A percentile compares a stretch with the other conserved stretches of the same genome.
These are phyloP conservation scores for Botryobasidium botryosum DNA, from an alignment of 768 basidiomycete species.

Conservation along the genomic window DNA sequence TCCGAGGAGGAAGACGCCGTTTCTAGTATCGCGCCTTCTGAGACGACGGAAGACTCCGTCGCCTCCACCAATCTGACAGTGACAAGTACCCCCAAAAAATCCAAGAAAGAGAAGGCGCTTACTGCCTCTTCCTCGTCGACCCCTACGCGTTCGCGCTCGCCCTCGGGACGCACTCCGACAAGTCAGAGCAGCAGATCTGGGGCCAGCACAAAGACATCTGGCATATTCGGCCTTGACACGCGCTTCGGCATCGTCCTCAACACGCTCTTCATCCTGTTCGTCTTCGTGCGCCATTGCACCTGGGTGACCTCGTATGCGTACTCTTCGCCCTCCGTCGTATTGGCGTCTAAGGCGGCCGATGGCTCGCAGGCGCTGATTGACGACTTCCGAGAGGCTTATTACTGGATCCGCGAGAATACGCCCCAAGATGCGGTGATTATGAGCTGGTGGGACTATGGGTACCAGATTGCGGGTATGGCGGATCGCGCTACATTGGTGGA, in stretches of 20 bases:
- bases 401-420: constrained; percentile 96
- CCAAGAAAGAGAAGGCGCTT: constrained; percentile 36
- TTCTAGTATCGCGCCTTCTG: constrained; percentile 17
- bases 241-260: constrained; percentile 62
- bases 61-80: constrained; percentile 14
- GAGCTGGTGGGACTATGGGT: constrained; percentile 99
- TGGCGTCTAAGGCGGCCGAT: constrained; percentile 62
- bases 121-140: constrained; percentile 18
- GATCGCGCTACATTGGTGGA: constrained; percentile 92
- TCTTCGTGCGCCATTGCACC: constrained; percentile 94
- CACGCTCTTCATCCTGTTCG: constrained; percentile 55
- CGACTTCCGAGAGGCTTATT: constrained; percentile 98
- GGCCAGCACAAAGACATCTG: constrained; percentile 22
- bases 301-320: constrained; percentile 92
- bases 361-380: constrained; percentile 92
- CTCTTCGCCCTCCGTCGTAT: constrained; percentile 93
- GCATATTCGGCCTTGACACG: constrained; percentile 74
- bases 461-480: constrained; percentile 98
- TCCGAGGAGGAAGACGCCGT: constrained; percentile 12
- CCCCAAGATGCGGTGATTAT: constrained; percentile 82
- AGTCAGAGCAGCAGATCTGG: no score
- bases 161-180: not conserved
- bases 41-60: constrained; percentile 13
- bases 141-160: not conserved
- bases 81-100: constrained; percentile 35